A percentile compares a stretch with the other conserved stretches of the same genome.
These are phyloP conservation scores for Gossypium rotundifolium DNA, from an alignment of 345 rosid species.

Conservation along the genomic window DNA sequence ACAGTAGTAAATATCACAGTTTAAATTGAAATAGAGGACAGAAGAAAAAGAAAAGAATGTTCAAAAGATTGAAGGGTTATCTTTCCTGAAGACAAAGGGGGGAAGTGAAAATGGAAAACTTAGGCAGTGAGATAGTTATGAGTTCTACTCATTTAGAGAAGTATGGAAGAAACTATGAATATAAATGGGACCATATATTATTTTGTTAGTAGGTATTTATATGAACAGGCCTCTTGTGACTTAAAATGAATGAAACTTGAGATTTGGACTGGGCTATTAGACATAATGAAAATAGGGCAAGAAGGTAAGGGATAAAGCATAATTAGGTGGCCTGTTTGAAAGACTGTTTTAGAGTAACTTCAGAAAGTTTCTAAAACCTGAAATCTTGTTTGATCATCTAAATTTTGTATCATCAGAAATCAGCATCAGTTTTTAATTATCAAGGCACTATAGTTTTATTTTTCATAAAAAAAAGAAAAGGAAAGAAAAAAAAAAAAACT, in stretches of 20 bases:
- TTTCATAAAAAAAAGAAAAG: too few relatives aligned
- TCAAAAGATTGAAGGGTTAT: background rate
- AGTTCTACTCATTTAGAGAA: background rate
- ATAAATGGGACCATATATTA: background rate
- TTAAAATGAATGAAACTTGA: background rate
- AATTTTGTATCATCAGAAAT: too few relatives aligned
- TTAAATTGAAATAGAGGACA: background rate
- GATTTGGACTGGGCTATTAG: background rate
- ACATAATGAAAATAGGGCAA: too few relatives aligned
- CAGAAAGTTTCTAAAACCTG: too few relatives aligned
- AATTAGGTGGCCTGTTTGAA: too few relatives aligned
- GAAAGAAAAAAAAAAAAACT: too few relatives aligned
- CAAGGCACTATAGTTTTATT: too few relatives aligned
- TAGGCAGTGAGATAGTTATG: background rate
- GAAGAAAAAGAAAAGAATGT: background rate
- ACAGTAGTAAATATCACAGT: background rate
- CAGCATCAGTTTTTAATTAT: too few relatives aligned
- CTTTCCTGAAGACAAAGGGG: background rate
- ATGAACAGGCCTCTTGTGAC: background rate
- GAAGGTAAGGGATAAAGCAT: too few relatives aligned
- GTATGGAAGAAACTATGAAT: background rate
- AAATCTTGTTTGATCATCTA: too few relatives aligned
- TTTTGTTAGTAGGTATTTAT: background rate
- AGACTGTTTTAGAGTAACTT: too few relatives aligned
- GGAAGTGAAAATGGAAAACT: background rate